A percentile compares a stretch with the other conserved stretches of the same genome.
Evolutionary conservation across 768 basidiomycete genomes (phyloP).

Genomic region (Filobasidium floriforme): DNA sequence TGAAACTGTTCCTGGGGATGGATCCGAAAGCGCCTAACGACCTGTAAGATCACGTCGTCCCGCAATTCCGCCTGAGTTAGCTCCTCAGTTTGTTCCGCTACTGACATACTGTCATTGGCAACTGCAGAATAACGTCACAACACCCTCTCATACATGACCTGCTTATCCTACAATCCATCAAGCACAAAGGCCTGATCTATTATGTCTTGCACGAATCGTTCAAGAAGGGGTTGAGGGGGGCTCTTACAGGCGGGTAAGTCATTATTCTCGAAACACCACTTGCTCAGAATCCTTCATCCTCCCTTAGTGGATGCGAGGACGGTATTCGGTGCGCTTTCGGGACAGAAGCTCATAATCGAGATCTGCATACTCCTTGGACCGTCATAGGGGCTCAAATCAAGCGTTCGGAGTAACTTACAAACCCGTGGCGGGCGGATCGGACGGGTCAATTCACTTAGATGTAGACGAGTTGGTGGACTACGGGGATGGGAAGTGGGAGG

Average conservation of each 20-base stretch:
- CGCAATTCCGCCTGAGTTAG: background rate
- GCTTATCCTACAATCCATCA: conserved; percentile 28
- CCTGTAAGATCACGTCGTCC: conserved; percentile 24
- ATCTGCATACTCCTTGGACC: background rate
- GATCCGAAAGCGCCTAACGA: conserved; percentile 21
- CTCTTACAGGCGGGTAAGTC: conserved; percentile 39
- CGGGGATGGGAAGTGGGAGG: conserved; percentile 41
- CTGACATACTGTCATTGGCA: no score
- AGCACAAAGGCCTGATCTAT: conserved; percentile 26
- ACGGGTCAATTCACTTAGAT: conserved; percentile 23
- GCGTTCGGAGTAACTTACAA: conserved; percentile 40
- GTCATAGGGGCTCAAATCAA: conserved; percentile 33
- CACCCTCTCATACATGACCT: conserved; percentile 27
- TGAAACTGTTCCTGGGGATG: conserved; percentile 22
- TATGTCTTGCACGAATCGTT: conserved; percentile 33
- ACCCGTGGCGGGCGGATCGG: background rate
- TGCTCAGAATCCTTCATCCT: no score
- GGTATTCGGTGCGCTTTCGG: no score
- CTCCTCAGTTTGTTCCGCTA: no score
- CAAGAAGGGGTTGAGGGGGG: conserved; percentile 37
- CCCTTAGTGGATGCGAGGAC: no score
- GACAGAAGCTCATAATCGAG: no score
- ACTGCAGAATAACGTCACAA: conserved; percentile 26
- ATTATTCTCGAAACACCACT: no score
- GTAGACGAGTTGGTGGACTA: conserved; percentile 31